phyloP scores from a whole-genome alignment of 2,329 filamentous ascomycete genomes.

The Penicillium olsonii region DNA sequence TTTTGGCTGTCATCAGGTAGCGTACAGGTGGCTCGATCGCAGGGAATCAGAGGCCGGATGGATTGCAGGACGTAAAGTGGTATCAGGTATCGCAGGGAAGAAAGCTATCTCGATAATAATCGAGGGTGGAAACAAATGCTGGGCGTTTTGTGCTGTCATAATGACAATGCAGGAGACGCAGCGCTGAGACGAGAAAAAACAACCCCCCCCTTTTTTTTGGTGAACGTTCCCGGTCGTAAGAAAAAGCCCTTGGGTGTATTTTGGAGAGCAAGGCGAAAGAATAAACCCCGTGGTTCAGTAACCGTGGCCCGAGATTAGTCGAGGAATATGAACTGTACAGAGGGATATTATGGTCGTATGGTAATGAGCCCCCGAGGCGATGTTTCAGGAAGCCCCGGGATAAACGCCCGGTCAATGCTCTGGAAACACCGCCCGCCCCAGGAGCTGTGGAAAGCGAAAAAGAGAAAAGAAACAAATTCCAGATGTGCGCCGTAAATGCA shows the following conservation, averaged over 20 bases:
- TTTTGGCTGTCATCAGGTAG: conserved; percentile 15
- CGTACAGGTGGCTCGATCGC: conserved; percentile 19
- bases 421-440: conserved; percentile 15
- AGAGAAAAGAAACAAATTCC: conserved; percentile 27
- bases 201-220: conserved; percentile 16
- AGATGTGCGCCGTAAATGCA: conserved; percentile 41
- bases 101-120: conserved; percentile 10
- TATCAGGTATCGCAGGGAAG: conserved; percentile 33
- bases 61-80: conserved; percentile 22
- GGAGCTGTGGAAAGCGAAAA: conserved; percentile 17
- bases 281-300: conserved; percentile 21
- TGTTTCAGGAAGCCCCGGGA: conserved; percentile 26
- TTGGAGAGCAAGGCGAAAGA: conserved; percentile 5
- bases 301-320: conserved; percentile 15
- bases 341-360: conserved; percentile 32
- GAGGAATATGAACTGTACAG: conserved; percentile 34
- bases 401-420: conserved; percentile 36
- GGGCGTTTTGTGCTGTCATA: conserved; percentile 18
- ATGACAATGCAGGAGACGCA: conserved; percentile 14
- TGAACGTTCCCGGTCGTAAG: conserved; percentile 10
- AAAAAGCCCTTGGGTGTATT: conserved; percentile 5
- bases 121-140: conserved; percentile 14
- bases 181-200: conserved; percentile 17
- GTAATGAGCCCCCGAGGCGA: conserved; percentile 15
- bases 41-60: neutral